Base-by-base conservation (phyloP, 192 early-diverging fungal genomes). In the Umbelopsis vinacea region DNA sequence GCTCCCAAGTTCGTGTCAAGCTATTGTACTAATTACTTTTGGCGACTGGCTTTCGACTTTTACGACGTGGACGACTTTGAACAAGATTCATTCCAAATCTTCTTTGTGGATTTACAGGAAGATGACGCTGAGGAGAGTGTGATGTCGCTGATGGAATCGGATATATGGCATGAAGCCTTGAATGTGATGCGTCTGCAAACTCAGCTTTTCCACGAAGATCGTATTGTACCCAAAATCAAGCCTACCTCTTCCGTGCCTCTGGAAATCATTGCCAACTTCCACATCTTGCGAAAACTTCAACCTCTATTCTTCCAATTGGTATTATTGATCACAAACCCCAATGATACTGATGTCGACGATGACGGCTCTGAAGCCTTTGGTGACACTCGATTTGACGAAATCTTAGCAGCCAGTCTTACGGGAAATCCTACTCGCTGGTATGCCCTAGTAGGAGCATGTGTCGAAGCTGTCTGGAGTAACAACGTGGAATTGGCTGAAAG, bases 401-500 rank as follows among this genome's bases (percentile, higher is more conserved):
- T 80, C 14, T 46, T 80, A 22, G 48, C 37, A 22, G 50, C 71
- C 21, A 50, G 71, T 14, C 22, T 46, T 0, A 38, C 68, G 0
- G 15, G 63, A 23, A 66, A 23, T 17, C 22, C 76, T 35, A 57
- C 66, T 46, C 68, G 73, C 29, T 80, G 79, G 79, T 70, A 75
- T 24, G 52, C 72, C 26, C 47, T 76, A 14, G 55, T 76, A 21
- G 79, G 79, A 19, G 75, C 79, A 22, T 71, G 74, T 26, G 69
- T 80, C 21, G 75, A 80, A 68, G 74, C 74, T 19, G 29, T 80
- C 11, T 80, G 79, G 79, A 70, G 66, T 22, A 72, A 47, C 19
- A 69, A 80, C 38, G 15, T 68, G 15, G 46, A 52, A 24, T 43
- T 60, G 3, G 72, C 68, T 17, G 71, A 80, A 69, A 5, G 21